Evolutionary conservation across 148 eudicot species (phyloP), one percentile per base, ranked within the genome.

Genomic region (Polygonum aviculare): DNA sequence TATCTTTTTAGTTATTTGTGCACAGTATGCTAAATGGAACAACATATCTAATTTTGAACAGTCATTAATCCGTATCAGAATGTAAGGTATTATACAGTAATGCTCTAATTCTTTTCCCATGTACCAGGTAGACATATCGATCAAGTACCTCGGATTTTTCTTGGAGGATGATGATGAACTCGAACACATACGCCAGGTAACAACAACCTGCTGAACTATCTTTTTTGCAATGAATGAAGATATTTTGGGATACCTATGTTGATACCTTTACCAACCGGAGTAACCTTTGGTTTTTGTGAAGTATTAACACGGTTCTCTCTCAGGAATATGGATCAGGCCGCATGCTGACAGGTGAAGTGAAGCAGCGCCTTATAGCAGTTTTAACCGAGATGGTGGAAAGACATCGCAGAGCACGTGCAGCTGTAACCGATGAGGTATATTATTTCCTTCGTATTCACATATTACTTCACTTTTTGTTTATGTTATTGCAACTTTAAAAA

Each of bases 81-180:
- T 36, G 44, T 16, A 36, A 67, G 45, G 19, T 36, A 14, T 9
- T 35, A 16, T 7, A 52, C 35, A 15, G 31, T 67, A 39, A 65
- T 40, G 60, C 47, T 73, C 10, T 52, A 51, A 62, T 16, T 62
- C 4, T 52, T 22, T 41, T 75, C 35, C 57, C 70, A 47, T 78
- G 73, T 8, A 81, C 73, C 86, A 95, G 98, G 98, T 93, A 8
- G 99, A 95, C 74, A 93, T 95, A 69, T 88, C 99, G 40, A 71
- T 95, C 69, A 93, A 95, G 84, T 95, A 95, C 82, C 99, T 95
- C 70, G 94, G 99, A 12, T 95, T 95, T 83, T 95, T 93, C 90
- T 82, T 95, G 83, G 99, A 95, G 16, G 99, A 95, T 83, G 99
- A 95, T 88, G 91, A 76, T 72, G 97, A 95, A 78, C 97, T 89